Conservation (phyloP, 1,284 basidiomycete species). For the Pyrrhoderma noxium region DNA sequence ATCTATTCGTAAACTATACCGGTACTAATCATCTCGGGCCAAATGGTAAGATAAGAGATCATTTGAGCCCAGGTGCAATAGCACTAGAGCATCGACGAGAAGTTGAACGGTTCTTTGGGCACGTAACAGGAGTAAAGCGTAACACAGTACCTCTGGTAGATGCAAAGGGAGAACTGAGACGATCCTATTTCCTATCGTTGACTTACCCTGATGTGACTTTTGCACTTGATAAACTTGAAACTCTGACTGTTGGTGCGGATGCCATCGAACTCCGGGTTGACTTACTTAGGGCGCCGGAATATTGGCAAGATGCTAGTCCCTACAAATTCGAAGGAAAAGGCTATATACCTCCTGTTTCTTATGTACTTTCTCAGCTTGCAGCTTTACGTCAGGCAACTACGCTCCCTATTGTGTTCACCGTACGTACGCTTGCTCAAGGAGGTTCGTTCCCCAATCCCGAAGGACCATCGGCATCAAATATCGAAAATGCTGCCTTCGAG, state of each 20-base stretch:
- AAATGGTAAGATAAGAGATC: conserved; percentile 9
- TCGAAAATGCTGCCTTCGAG: conserved; percentile 67
- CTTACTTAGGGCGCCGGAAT: conserved; percentile 58
- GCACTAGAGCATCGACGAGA: conserved; percentile 34
- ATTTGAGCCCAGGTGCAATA: neutral
- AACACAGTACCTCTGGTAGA: conserved; percentile 58
- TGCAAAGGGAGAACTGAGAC: conserved; percentile 35
- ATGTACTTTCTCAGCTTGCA: conserved; percentile 80
- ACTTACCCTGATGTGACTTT: conserved; percentile 85
- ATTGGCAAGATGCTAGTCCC: conserved; percentile 18
- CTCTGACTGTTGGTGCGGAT: conserved; percentile 80
- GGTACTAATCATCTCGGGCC: conserved; percentile 17
- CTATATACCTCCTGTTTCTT: conserved; percentile 61
- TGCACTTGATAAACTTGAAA: conserved; percentile 63
- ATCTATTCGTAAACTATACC: conserved; percentile 81
- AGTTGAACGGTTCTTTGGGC: conserved; percentile 79
- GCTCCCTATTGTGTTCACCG: conserved; percentile 90
- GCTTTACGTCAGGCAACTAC: conserved; percentile 70
- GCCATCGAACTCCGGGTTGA: conserved; percentile 93
- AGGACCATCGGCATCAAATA: conserved; percentile 26
- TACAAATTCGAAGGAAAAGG: conserved; percentile 31
- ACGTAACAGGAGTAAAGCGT: conserved; percentile 70
- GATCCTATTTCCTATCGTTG: conserved; percentile 88
- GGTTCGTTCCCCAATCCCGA: conserved; percentile 78
- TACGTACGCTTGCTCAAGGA: conserved; percentile 84